Conservation (phyloP, 2,329 filamentous ascomycete species). For the Neoascochyta sp. region DNA sequence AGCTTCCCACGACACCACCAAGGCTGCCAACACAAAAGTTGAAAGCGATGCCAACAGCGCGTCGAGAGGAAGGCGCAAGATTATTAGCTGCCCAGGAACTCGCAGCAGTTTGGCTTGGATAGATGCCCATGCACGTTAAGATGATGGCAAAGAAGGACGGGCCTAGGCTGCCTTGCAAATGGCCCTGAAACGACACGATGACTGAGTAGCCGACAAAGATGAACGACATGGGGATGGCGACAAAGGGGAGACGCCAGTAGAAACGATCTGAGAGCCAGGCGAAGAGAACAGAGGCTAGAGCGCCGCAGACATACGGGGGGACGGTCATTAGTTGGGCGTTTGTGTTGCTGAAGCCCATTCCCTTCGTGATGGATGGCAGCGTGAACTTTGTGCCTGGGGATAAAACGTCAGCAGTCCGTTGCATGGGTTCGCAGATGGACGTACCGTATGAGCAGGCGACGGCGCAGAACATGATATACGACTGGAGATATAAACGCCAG, state of each 20-base stretch:
- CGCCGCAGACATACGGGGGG: slow-evolving; percentile 25
- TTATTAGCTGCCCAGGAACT: slow-evolving; percentile 33
- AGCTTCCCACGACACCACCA: slow-evolving; percentile 31
- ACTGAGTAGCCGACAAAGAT: slow-evolving; percentile 24
- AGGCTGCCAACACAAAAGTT: slow-evolving; percentile 30
- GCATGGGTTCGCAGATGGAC: not conserved
- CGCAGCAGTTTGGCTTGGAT: slow-evolving; percentile 30
- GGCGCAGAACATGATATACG: slow-evolving; percentile 23
- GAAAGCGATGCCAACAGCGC: slow-evolving; percentile 30
- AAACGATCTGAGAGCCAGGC: slow-evolving; percentile 23
- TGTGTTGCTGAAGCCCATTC: slow-evolving; percentile 29
- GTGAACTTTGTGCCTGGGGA: slow-evolving; percentile 29
- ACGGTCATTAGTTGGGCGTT: slow-evolving; percentile 30
- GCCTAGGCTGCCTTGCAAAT: slow-evolving; percentile 41
- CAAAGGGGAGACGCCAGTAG: slow-evolving; percentile 25
- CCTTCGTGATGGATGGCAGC: slow-evolving; percentile 24
- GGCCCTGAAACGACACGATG: slow-evolving; percentile 41
- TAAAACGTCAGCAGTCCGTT: not conserved
- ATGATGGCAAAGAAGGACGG: slow-evolving; percentile 46
- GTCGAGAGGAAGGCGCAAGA: slow-evolving; percentile 25
- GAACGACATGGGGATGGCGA: slow-evolving; percentile 33
- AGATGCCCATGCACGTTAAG: slow-evolving; percentile 42
- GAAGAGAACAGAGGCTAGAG: slow-evolving; percentile 21
- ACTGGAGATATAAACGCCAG: slow-evolving; percentile 31
- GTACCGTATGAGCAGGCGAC: slow-evolving; percentile 27